Conservation (phyloP, 257 asterid genomes). For the Echites panduratus region DNA sequence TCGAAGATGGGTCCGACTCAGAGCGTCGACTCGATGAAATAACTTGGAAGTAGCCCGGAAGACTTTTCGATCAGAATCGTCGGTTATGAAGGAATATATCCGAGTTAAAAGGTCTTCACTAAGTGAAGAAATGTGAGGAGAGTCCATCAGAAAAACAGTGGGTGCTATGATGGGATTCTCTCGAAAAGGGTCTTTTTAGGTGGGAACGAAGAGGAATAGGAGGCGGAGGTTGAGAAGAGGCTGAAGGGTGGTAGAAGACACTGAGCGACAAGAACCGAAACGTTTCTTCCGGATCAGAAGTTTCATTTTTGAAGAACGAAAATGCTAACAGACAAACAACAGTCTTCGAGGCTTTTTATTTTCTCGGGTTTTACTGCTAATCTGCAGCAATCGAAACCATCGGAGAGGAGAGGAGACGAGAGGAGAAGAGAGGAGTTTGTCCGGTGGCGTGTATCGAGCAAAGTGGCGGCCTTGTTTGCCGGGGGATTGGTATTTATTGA, state of each 20-base stretch:
- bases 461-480: background rate
- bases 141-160: constrained; percentile 19
- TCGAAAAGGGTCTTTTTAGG: constrained; percentile 8
- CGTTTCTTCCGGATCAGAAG: constrained; percentile 12
- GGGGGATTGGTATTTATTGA: background rate
- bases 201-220: constrained; percentile 39
- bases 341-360: background rate
- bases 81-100: constrained; percentile 29
- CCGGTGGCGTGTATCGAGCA: background rate
- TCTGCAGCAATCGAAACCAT: background rate
- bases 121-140: constrained; percentile 20
- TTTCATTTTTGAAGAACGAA: background rate
- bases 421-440: background rate
- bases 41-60: constrained; percentile 52
- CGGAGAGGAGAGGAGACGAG: background rate
- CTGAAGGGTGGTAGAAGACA: constrained; percentile 23
- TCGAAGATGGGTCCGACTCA: constrained; percentile 51
- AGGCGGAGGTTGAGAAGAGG: constrained; percentile 32
- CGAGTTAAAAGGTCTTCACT: constrained; percentile 48
- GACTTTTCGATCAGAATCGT: constrained; percentile 46
- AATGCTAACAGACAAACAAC: background rate
- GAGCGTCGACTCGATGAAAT: constrained; percentile 47
- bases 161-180: background rate
- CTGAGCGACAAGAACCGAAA: constrained; percentile 14
- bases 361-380: background rate